Percentiles rank a stretch among this genome's conserved stretches.
These are phyloP conservation scores for Aspergillus cejpii DNA, from an alignment of 2,329 filamentous ascomycete genomes.

Conservation along the genomic window DNA sequence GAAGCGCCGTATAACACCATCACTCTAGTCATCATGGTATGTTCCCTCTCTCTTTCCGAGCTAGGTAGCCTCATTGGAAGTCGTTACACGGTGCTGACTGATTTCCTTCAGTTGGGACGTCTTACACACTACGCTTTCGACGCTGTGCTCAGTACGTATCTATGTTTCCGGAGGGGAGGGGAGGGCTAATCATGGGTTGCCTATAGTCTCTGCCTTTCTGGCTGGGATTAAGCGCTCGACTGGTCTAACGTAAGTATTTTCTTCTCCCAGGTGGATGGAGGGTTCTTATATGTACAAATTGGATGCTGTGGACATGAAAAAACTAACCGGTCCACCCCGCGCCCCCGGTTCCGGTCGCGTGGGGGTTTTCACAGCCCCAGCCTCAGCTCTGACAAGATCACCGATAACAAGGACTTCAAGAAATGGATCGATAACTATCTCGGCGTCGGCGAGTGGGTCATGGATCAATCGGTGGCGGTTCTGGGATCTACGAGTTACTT, in stretches of 20 bases:
- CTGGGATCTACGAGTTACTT: conserved; percentile 86
- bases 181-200: conserved; percentile 6
- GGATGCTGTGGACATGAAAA: background rate
- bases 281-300: too few species aligned
- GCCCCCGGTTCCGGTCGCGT: conserved; percentile 23
- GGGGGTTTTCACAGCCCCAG: conserved; percentile 51
- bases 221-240: conserved; percentile 97
- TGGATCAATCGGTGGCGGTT: conserved; percentile 93
- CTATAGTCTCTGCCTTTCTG: conserved; percentile 82
- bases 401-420: conserved; percentile 74
- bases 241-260: conserved; percentile 79
- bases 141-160: conserved; percentile 74
- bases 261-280: conserved; percentile 5
- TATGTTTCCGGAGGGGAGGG: background rate
- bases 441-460: conserved; percentile 91
- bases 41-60: too few species aligned
- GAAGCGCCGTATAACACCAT: background rate
- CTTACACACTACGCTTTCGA: conserved; percentile 94
- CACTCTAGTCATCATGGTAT: background rate
- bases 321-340: conserved; percentile 28
- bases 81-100: conserved; percentile 35
- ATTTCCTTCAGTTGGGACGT: conserved; percentile 77
- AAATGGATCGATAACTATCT: conserved; percentile 92
- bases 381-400: conserved; percentile 77
- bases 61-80: too few species aligned